Evolutionary conservation across 176 grass and related monocot species (phyloP).

Genomic region (Aegilops umbellulata): DNA sequence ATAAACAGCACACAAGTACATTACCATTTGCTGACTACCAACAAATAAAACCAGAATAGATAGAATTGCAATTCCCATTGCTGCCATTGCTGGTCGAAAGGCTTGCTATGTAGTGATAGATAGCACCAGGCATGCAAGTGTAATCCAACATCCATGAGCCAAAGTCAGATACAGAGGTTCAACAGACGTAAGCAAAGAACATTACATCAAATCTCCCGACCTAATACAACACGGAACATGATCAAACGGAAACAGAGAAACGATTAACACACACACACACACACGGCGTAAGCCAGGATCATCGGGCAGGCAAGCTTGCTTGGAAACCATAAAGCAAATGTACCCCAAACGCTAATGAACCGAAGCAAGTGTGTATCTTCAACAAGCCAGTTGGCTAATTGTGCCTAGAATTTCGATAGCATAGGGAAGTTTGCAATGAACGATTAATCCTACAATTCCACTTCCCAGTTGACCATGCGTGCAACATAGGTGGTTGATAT

Average conservation of each 20-base stretch:
- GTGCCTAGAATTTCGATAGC: not conserved
- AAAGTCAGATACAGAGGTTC: not conserved
- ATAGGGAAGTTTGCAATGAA: not conserved
- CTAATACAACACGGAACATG: too few relatives aligned
- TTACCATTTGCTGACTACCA: too few relatives aligned
- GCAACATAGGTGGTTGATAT: too few relatives aligned
- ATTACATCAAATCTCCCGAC: too few relatives aligned
- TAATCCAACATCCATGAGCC: not conserved
- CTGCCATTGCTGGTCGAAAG: too few relatives aligned
- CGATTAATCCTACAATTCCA: not conserved
- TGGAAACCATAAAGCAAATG: not conserved
- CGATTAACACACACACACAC: too few relatives aligned
- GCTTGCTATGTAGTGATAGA: too few relatives aligned
- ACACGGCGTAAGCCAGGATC: too few relatives aligned
- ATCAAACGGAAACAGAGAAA: too few relatives aligned
- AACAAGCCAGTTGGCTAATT: not conserved
- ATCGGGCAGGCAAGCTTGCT: not conserved
- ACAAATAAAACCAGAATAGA: too few relatives aligned
- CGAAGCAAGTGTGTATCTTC: not conserved
- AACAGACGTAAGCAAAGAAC: not conserved
- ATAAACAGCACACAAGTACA: too few relatives aligned
- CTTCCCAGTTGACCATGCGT: not conserved
- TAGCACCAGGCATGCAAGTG: not conserved
- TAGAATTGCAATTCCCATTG: too few relatives aligned
- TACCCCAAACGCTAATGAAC: not conserved